Base-by-base conservation (phyloP, 75 land plant species). In the Pinus albicaulis region DNA sequence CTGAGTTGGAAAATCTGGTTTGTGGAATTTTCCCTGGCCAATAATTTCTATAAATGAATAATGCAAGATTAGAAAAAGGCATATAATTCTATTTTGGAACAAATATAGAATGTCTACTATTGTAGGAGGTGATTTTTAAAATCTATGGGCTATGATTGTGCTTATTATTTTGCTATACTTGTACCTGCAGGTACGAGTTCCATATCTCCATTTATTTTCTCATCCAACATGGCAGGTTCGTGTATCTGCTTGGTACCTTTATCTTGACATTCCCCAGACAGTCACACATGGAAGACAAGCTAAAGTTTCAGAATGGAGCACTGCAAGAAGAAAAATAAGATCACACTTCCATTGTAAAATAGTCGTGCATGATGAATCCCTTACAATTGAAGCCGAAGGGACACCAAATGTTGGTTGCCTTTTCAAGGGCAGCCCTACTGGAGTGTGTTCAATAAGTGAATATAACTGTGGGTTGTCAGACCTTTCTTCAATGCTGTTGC, bases 151-250 rank as follows among this genome's bases (percentile, higher is more conserved):
- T 28, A 63, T 10, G 38, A 16, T 38, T 5, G 24, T 68, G 36
- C 74, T 52, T 16, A 73, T 56, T 52, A 16, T 76, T 65, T 41
- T 65, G 3, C 31, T 59, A 0, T 59, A 13, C 74, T 57, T 38
- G 25, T 23, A 3, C 44, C 34, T 85, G 71, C 75, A 97, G 99
- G 99, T 91, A 24, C 77, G 87, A 62, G 85, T 95, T n/a, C 95
- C 93, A 7, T 89, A 91, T 76, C 80, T 97, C 5, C 88, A 86
- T 24, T 73, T 97, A 76, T 70, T 76, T 68, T 81, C 91, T 22
- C 91, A 89, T 80, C 92, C 98, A 25, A 90, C 98, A 14, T 95
- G 98, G 98, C 85, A 92, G 78, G 82, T 98, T 74, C 85, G 93
- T 13, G 86, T 85, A 66, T 95, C 99, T 68, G 84, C 92, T 48